Percentiles rank a stretch among this genome's conserved stretches.
These are phyloP conservation scores for Citrullus amarus DNA, from an alignment of 306 rosid genomes.

Conservation along the genomic window DNA sequence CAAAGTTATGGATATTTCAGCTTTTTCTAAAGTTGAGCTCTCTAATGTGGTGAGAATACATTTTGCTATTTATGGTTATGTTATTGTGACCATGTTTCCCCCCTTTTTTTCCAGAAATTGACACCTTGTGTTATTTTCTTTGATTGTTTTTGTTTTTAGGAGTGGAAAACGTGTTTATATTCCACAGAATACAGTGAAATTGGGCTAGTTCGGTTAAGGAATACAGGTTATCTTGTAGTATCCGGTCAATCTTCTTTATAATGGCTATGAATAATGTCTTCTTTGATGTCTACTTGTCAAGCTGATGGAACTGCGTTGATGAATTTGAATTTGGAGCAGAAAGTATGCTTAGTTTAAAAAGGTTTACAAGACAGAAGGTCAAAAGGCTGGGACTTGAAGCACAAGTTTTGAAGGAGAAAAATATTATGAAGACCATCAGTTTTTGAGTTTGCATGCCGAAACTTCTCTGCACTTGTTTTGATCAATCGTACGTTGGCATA, in stretches of 20 bases:
- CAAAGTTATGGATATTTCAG: conserved; percentile 39
- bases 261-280: conserved; percentile 4
- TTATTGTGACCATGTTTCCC: neutral
- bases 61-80: conserved; percentile 9
- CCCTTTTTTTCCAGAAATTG: neutral
- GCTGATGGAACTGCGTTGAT: conserved; percentile 26
- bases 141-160: conserved; percentile 28
- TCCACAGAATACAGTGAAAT: conserved; percentile 78
- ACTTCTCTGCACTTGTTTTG: conserved; percentile 66
- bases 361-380: conserved; percentile 72
- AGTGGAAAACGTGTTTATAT: conserved; percentile 63
- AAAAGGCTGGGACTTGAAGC: conserved; percentile 74
- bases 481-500: conserved; percentile 58
- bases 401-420: conserved; percentile 71
- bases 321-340: conserved; percentile 38
- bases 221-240: conserved; percentile 48
- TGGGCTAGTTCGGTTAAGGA: conserved; percentile 57
- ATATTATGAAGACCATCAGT: conserved; percentile 50
- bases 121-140: neutral
- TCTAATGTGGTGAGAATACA: conserved; percentile 64
- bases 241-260: conserved; percentile 4
- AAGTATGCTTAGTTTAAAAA: conserved; percentile 62
- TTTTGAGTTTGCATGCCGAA: conserved; percentile 60
- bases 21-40: conserved; percentile 47
- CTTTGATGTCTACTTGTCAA: conserved; percentile 10